phyloP scores from a whole-genome alignment of 495 filamentous ascomycete genomes.

The Aspergillus hancockii region DNA sequence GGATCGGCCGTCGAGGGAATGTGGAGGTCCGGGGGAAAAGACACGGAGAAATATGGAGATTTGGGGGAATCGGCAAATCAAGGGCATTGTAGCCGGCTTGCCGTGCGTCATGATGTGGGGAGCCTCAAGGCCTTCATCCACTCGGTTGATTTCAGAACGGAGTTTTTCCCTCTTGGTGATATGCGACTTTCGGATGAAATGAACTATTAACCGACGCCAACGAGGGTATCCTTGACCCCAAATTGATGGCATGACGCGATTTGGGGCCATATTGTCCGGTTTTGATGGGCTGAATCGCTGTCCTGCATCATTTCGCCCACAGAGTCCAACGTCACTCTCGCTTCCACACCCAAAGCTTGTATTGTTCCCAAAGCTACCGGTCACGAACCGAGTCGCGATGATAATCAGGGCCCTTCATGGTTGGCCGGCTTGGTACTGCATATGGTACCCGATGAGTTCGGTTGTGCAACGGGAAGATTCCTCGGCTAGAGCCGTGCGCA shows the following conservation, averaged over 20 bases:
- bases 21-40: constrained; percentile 18
- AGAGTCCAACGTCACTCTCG: no score
- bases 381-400: no score
- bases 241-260: background rate
- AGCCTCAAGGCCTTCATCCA: background rate
- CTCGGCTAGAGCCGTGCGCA: background rate
- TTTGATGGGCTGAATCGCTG: background rate
- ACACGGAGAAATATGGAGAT: constrained; percentile 5
- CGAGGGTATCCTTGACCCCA: background rate
- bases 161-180: constrained; percentile 9
- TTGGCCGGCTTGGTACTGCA: no score
- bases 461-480: no score
- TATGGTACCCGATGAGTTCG: no score
- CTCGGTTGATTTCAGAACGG: constrained; percentile 13
- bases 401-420: no score
- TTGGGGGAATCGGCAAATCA: constrained; percentile 11
- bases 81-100: constrained; percentile 1
- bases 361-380: no score
- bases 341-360: no score
- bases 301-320: background rate
- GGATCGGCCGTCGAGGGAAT: constrained; percentile 13
- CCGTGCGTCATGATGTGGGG: constrained; percentile 13
- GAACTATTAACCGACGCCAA: background rate
- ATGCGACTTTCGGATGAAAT: constrained; percentile 1
- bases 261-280: background rate